A percentile compares a stretch with the other conserved stretches of the same genome.
These are phyloP conservation scores for Pedinophyceae sp. DNA, from an alignment of 139 green algal genomes.

Conservation along the genomic window DNA sequence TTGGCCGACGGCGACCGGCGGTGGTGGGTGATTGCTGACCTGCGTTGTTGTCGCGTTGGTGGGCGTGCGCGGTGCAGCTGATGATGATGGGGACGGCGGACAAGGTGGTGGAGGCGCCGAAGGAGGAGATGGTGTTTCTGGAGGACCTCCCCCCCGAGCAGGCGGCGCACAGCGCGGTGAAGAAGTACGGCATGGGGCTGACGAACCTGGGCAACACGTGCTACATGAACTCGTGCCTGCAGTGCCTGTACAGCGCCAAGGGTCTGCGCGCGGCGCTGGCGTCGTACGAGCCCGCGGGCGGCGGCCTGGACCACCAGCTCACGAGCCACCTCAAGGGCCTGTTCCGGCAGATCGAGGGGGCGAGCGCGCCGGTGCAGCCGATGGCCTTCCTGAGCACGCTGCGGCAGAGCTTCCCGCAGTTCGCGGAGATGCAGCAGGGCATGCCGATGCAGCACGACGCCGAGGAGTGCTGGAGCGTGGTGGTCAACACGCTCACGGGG, in stretches of 20 bases:
- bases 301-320: slow-evolving; percentile 24
- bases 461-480: slow-evolving; percentile 90
- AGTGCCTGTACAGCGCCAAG: slow-evolving; percentile 72
- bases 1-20: no score
- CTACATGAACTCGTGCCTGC: slow-evolving; percentile 93
- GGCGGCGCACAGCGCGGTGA: slow-evolving; percentile 18
- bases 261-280: slow-evolving; percentile 37
- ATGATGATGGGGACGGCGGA: slow-evolving; percentile 96
- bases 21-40: no score
- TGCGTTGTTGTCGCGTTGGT: no score
- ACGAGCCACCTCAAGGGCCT: slow-evolving; percentile 45
- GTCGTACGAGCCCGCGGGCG: slow-evolving; percentile 4
- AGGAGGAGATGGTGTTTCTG: slow-evolving; percentile 54
- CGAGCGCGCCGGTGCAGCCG: slow-evolving; percentile 50
- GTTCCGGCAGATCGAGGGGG: slow-evolving; percentile 52
- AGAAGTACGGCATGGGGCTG: slow-evolving; percentile 63
- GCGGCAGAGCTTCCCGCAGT: slow-evolving; percentile 77
- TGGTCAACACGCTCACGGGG: slow-evolving; percentile 59
- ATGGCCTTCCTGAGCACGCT: slow-evolving; percentile 67
- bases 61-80: no score
- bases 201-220: slow-evolving; percentile 95
- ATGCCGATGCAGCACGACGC: slow-evolving; percentile 90
- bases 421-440: slow-evolving; percentile 56
- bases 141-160: slow-evolving; percentile 73
- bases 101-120: slow-evolving; percentile 42